Evolutionary conservation across 2,329 filamentous ascomycete genomes (phyloP).

Genomic region (Penicillium nordicum): DNA sequence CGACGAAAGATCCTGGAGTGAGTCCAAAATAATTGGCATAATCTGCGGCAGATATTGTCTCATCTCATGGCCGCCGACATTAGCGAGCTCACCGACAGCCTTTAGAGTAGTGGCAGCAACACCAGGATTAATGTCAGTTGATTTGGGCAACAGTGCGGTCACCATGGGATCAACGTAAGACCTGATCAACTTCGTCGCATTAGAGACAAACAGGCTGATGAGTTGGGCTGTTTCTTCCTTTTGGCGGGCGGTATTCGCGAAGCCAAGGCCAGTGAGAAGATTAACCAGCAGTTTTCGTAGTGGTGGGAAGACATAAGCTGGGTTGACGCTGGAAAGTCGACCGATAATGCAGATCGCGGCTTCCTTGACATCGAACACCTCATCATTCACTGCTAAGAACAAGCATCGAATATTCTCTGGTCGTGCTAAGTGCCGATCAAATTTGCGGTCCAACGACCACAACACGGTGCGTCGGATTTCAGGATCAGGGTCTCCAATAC

Average conservation of each 20-base stretch:
- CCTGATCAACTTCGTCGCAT: conserved; percentile 88
- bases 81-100: conserved; percentile 89
- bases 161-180: conserved; percentile 98
- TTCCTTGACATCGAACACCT: conserved; percentile 87
- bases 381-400: conserved; percentile 93
- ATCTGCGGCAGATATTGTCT: conserved; percentile 82
- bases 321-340: conserved; percentile 83
- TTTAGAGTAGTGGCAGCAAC: conserved; percentile 94
- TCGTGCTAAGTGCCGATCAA: conserved; percentile 94
- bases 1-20: conserved; percentile 89
- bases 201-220: conserved; percentile 86
- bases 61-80: conserved; percentile 92
- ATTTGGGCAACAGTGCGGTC: conserved; percentile 87
- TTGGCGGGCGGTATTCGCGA: conserved; percentile 87
- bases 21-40: conserved; percentile 93
- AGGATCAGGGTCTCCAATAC: conserved; percentile 85
- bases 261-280: conserved; percentile 91
- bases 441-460: conserved; percentile 83
- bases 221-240: conserved; percentile 96
- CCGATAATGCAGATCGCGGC: conserved; percentile 96
- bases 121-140: conserved; percentile 75
- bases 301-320: conserved; percentile 95
- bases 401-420: conserved; percentile 95
- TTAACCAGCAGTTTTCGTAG: conserved; percentile 93
- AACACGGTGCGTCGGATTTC: conserved; percentile 87